Evolutionary conservation across 2,329 filamentous ascomycete species (phyloP).

Genomic region (Helotiales sp.): DNA sequence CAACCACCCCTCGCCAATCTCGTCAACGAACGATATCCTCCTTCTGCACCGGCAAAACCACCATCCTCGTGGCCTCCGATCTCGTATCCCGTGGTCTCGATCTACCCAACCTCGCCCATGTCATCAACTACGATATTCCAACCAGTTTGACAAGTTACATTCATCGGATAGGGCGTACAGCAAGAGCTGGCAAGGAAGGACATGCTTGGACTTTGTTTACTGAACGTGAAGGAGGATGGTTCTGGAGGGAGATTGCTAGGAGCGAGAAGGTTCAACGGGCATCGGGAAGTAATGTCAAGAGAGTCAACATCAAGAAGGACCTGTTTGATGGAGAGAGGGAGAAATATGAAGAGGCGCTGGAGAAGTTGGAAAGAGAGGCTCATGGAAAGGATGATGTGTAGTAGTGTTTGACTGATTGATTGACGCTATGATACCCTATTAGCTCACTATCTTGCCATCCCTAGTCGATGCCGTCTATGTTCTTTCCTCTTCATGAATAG

Average conservation of each 20-base stretch:
- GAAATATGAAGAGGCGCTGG: conserved; percentile 53
- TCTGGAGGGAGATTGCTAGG: conserved; percentile 78
- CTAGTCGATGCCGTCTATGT: too few relatives aligned
- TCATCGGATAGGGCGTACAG: conserved; percentile 89
- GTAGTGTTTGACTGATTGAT: not conserved
- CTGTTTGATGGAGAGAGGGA: conserved; percentile 41
- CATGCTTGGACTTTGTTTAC: conserved; percentile 85
- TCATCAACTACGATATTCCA: conserved; percentile 93
- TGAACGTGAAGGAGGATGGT: conserved; percentile 79
- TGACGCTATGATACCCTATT: not conserved
- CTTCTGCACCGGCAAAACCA: conserved; percentile 63
- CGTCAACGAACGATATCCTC: conserved; percentile 66
- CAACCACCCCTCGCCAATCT: conserved; percentile 71
- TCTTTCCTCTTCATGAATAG: too few relatives aligned
- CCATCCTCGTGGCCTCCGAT: conserved; percentile 85
- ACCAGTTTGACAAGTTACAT: conserved; percentile 80
- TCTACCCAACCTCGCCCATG: conserved; percentile 73
- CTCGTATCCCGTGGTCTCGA: conserved; percentile 92
- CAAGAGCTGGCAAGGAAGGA: conserved; percentile 74
- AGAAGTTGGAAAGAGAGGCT: conserved; percentile 26
- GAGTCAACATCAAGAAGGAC: conserved; percentile 42
- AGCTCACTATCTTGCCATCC: too few relatives aligned
- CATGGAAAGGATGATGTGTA: not conserved
- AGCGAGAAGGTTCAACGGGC: conserved; percentile 49
- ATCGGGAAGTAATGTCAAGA: conserved; percentile 41